Evolutionary conservation across 2,329 filamentous ascomycete genomes (phyloP).

Genomic region (Verticillium nubilum): DNA sequence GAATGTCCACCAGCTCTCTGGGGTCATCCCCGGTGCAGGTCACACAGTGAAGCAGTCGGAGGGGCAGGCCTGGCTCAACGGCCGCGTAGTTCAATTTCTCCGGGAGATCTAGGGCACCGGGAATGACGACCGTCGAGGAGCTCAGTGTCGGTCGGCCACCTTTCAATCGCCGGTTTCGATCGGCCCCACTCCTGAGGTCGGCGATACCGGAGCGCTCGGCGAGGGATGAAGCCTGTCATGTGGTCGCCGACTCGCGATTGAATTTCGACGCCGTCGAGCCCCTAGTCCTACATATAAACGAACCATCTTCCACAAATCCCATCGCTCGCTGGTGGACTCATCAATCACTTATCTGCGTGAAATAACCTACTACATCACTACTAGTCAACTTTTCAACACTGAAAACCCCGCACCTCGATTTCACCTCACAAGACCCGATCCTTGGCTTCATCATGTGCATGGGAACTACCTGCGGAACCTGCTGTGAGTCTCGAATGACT

Average conservation of each 20-base stretch:
- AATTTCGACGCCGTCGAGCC: neutral
- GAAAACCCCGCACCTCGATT: neutral
- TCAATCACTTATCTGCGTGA: neutral
- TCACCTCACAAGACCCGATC: neutral
- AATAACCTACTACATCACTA: neutral
- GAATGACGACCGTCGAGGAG: neutral
- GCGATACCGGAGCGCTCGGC: neutral
- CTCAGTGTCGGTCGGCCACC: neutral
- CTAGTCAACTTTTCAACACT: neutral
- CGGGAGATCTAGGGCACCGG: constrained; percentile 7
- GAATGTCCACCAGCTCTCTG: constrained; percentile 44
- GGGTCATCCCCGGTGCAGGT: constrained; percentile 44
- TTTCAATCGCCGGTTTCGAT: neutral
- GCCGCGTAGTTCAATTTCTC: constrained; percentile 42
- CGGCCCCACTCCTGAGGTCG: neutral
- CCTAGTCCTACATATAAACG: neutral
- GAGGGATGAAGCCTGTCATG: neutral
- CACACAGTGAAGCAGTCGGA: constrained; percentile 43
- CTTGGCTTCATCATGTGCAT: constrained; percentile 30
- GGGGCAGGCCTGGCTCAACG: constrained; percentile 43
- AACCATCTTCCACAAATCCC: neutral
- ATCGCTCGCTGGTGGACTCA: neutral
- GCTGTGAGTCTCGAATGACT: constrained; percentile 25
- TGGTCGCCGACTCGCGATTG: neutral
- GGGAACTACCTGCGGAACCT: constrained; percentile 32